A percentile compares a stretch with the other conserved stretches of the same genome.
Conservation (phyloP, 768 basidiomycete species). For the Asterophora parasitica region DNA sequence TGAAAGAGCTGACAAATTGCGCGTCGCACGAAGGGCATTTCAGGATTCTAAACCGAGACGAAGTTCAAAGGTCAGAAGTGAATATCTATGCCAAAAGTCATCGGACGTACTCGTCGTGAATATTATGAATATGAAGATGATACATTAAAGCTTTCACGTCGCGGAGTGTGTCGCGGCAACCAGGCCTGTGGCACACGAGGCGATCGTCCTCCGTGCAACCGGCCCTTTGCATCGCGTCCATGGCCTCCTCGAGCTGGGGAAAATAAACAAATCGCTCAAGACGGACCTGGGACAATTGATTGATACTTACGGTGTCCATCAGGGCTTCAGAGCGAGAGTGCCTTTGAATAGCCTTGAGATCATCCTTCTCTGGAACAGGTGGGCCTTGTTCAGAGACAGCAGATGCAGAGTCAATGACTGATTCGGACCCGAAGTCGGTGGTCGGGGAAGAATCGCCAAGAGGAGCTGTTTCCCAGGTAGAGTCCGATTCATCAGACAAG, state of each 20-base stretch:
- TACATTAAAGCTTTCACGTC: slow-evolving; percentile 42
- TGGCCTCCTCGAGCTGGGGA: slow-evolving; percentile 34
- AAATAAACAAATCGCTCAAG: not conserved
- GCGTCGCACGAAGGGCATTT: slow-evolving; percentile 21
- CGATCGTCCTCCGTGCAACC: slow-evolving; percentile 24
- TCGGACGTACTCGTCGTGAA: slow-evolving; percentile 35
- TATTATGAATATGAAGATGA: slow-evolving; percentile 55
- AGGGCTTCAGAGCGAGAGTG: slow-evolving; percentile 33
- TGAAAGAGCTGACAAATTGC: slow-evolving; percentile 16
- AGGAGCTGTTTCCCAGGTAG: slow-evolving; percentile 14
- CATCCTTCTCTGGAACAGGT: slow-evolving; percentile 15
- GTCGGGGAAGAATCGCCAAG: not conserved
- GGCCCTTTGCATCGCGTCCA: slow-evolving; percentile 21
- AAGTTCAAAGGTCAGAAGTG: slow-evolving; percentile 2
- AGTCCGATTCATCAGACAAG: slow-evolving; percentile 7
- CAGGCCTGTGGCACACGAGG: slow-evolving; percentile 40
- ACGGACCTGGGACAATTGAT: not conserved
- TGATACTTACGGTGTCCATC: slow-evolving; percentile 32
- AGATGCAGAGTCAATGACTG: not conserved
- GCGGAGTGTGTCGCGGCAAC: slow-evolving; percentile 39
- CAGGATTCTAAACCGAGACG: slow-evolving; percentile 10
- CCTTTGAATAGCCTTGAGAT: slow-evolving; percentile 27
- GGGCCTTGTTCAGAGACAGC: slow-evolving; percentile 11
- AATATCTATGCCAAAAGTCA: slow-evolving; percentile 1
- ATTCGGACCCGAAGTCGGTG: no score